Evolutionary conservation across 441 rosid species (phyloP).

Genomic region (Codiaeum variegatum): DNA sequence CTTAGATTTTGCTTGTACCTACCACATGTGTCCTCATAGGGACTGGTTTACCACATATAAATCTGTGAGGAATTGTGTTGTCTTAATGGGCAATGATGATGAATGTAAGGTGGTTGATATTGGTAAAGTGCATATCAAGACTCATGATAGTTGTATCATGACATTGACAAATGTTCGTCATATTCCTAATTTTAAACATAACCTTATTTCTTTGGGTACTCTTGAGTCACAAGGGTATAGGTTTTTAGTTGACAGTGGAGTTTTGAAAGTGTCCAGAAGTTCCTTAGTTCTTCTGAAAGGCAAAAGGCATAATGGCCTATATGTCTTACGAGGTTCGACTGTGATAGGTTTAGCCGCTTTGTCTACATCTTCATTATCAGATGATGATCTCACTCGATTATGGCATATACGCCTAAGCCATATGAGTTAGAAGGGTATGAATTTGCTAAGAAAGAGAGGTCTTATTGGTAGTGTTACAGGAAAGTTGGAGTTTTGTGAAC

Average conservation of each 20-base stretch:
- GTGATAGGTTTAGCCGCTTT: not conserved
- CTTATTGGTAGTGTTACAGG: not conserved
- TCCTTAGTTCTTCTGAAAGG: not conserved
- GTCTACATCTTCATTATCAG: not conserved
- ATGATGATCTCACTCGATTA: not conserved
- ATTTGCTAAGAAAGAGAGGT: not conserved
- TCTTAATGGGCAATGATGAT: not conserved
- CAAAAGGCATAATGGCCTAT: not conserved
- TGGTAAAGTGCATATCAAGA: not conserved
- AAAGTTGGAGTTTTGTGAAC: not conserved
- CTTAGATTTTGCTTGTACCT: no score
- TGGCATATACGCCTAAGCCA: not conserved
- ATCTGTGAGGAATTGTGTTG: not conserved
- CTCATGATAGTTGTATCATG: not conserved
- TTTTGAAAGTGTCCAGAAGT: slow-evolving; percentile 2
- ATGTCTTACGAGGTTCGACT: not conserved
- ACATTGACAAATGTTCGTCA: slow-evolving; percentile 8
- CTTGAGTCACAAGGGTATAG: not conserved
- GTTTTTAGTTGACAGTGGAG: slow-evolving; percentile 2
- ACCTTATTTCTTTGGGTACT: not conserved
- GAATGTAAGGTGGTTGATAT: not conserved
- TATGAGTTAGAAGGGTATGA: no score
- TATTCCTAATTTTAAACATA: not conserved
- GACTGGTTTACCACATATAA: not conserved
- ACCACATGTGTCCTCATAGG: not conserved